phyloP scores from a whole-genome alignment of 805 yeast genomes.

The Zygosaccharomyces lentus region DNA sequence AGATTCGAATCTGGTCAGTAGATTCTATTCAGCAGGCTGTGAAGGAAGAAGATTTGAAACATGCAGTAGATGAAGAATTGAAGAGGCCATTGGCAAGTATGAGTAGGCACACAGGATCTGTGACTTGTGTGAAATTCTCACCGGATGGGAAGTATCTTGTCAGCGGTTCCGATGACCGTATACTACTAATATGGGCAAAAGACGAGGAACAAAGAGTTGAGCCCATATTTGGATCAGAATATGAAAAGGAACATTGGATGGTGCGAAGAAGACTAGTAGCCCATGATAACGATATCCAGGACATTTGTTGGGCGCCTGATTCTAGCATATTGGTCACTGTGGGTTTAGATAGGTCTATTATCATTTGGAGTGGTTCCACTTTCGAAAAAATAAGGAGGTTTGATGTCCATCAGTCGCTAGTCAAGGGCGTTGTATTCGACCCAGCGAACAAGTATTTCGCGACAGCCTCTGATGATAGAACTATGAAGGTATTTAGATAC shows the following conservation, averaged over 20 bases:
- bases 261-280: conserved; percentile 90
- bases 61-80: conserved; percentile 18
- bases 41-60: conserved; percentile 7
- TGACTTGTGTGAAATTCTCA: conserved; percentile 86
- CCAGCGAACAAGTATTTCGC: conserved; percentile 98
- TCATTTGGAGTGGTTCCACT: conserved; percentile 90
- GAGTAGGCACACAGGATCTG: conserved; percentile 96
- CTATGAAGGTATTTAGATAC: conserved; percentile 82
- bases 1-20: conserved; percentile 83
- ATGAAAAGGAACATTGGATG: conserved; percentile 89
- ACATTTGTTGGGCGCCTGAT: conserved; percentile 97
- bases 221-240: conserved; percentile 64
- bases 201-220: conserved; percentile 53
- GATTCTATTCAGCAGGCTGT: conserved; percentile 47
- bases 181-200: conserved; percentile 86
- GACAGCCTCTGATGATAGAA: conserved; percentile 93
- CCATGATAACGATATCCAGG: conserved; percentile 97
- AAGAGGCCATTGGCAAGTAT: conserved; percentile 73
- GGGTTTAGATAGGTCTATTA: conserved; percentile 87
- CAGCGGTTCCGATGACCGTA: conserved; percentile 92
- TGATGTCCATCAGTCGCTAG: conserved; percentile 91
- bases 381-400: conserved; percentile 81
- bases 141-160: conserved; percentile 91
- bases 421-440: conserved; percentile 94
- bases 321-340: conserved; percentile 86